Percentiles rank a stretch among this genome's conserved stretches.
Conservation (phyloP, 805 yeast genomes). For the Grigorovia humatica region DNA sequence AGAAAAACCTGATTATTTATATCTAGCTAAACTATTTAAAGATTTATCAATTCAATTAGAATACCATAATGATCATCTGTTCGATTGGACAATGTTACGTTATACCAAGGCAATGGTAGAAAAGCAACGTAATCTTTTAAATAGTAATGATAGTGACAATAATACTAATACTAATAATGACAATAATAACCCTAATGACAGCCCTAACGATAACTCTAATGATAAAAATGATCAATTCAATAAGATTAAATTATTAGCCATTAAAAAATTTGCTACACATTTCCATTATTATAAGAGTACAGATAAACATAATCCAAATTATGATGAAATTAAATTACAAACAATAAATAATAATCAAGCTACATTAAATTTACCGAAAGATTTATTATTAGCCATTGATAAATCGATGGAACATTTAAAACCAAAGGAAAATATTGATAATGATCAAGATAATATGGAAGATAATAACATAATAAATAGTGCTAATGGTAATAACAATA, state of each 20-base stretch:
- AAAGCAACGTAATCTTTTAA: constrained; percentile 16
- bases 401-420: constrained; percentile 25
- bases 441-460: not conserved
- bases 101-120: constrained; percentile 28
- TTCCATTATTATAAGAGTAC: constrained; percentile 27
- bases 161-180: not conserved
- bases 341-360: constrained; percentile 20
- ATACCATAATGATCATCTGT: constrained; percentile 85
- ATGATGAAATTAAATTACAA: constrained; percentile 28
- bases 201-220: not conserved
- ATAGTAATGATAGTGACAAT: not conserved
- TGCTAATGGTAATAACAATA: not conserved
- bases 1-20: constrained; percentile 91
- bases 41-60: constrained; percentile 82
- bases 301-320: constrained; percentile 27
- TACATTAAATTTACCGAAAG: constrained; percentile 20
- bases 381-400: constrained; percentile 23
- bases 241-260: constrained; percentile 25
- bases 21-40: constrained; percentile 78
- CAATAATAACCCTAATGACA: constrained; percentile 5
- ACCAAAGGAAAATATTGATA: constrained; percentile 1
- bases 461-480: not conserved
- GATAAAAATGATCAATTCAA: constrained; percentile 27
- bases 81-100: constrained; percentile 80
- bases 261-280: constrained; percentile 29